Evolutionary conservation across 345 rosid species (phyloP).

Genomic region (Ceriops zippeliana): DNA sequence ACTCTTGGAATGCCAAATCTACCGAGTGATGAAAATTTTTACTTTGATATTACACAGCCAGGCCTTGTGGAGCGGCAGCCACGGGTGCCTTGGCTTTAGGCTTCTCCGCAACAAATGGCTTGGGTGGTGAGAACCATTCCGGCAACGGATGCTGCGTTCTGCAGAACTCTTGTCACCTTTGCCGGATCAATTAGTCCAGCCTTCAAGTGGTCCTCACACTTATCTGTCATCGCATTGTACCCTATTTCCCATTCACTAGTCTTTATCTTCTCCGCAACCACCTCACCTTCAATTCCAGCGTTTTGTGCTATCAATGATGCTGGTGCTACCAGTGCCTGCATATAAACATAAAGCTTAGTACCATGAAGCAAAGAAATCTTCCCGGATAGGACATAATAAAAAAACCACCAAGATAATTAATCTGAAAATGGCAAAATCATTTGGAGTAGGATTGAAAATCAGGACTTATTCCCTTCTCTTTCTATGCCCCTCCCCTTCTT

Average conservation of each 20-base stretch:
- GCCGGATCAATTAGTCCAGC: slow-evolving; percentile 96
- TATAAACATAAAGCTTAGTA: background rate
- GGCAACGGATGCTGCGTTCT: slow-evolving; percentile 92
- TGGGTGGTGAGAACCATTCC: slow-evolving; percentile 98
- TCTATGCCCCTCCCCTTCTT: too few species aligned
- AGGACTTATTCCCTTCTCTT: too few species aligned
- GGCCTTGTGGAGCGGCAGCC: slow-evolving; percentile 60
- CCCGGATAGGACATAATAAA: background rate
- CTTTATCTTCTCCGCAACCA: slow-evolving; percentile 80
- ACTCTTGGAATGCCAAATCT: slow-evolving; percentile 9
- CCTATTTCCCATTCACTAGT: slow-evolving; percentile 84
- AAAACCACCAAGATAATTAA: background rate
- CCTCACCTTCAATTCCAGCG: slow-evolving; percentile 95
- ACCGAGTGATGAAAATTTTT: background rate
- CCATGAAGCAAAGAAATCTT: background rate
- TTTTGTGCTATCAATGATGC: slow-evolving; percentile 90
- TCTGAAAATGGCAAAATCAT: too few species aligned
- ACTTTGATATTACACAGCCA: slow-evolving; percentile 35
- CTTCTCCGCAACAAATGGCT: slow-evolving; percentile 94
- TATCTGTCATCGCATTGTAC: slow-evolving; percentile 91
- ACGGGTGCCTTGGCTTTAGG: slow-evolving; percentile 55
- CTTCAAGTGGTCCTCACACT: slow-evolving; percentile 75
- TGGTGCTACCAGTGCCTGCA: slow-evolving; percentile 82
- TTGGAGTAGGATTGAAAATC: too few species aligned
- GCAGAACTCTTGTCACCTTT: slow-evolving; percentile 86